Evolutionary conservation across 2,329 filamentous ascomycete species (phyloP).

Genomic region (Pochonia chlamydosporia): DNA sequence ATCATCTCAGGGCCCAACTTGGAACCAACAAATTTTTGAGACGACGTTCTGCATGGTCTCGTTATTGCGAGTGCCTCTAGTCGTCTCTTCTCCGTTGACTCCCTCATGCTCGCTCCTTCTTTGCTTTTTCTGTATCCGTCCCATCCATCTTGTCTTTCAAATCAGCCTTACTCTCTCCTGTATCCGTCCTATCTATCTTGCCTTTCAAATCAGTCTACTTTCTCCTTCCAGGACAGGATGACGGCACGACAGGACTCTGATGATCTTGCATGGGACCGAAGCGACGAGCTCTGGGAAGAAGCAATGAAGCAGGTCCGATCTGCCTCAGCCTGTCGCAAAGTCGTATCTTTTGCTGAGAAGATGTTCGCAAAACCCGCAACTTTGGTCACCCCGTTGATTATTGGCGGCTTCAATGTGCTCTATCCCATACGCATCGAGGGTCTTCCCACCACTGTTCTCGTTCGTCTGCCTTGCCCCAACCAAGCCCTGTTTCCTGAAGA

Average conservation of each 20-base stretch:
- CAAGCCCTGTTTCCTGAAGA: slow-evolving; percentile 15
- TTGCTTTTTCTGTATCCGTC: no score
- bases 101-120: no score
- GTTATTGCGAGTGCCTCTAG: no score
- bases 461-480: slow-evolving; percentile 18
- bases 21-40: no score
- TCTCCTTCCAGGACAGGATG: no score
- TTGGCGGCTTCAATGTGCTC: slow-evolving; percentile 22
- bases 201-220: no score
- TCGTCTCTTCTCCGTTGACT: no score
- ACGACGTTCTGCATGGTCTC: no score
- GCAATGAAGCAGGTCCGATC: slow-evolving; percentile 16
- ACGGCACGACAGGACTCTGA: slow-evolving; percentile 21
- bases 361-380: slow-evolving; percentile 12
- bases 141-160: no score
- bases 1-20: no score
- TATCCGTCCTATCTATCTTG: no score
- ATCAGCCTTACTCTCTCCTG: no score
- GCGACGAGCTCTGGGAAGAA: slow-evolving; percentile 20
- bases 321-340: slow-evolving; percentile 12
- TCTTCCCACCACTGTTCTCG: slow-evolving; percentile 9
- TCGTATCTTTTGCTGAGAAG: slow-evolving; percentile 14
- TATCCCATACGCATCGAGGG: slow-evolving; percentile 16
- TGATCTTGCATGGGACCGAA: slow-evolving; percentile 23
- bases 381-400: slow-evolving; percentile 16